Evolutionary conservation across 768 basidiomycete species (phyloP), one percentile per base, ranked within the genome.

Genomic region (Tricholoma furcatifolium): DNA sequence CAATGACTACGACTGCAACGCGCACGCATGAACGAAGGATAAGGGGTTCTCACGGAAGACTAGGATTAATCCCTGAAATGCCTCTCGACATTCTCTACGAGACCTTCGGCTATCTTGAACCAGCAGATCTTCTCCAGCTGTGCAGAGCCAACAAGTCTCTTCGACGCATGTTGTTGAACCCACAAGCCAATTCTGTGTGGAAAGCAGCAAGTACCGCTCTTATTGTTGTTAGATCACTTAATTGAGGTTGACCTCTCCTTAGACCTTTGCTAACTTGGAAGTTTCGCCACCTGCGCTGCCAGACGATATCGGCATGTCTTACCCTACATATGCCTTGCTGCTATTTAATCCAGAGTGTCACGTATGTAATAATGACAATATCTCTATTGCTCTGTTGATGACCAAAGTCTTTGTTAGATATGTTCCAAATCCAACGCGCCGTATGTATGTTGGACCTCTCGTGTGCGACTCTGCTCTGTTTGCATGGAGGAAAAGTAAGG

Each of bases 71-170:
- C 42, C 67, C 64, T 10, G 69, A 72, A 50, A 65, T 71, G 47
- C 70, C 69, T 4, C 23, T 71, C 32, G 71, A 72, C 42, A 58
- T 71, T 10, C 60, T 70, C 9, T 56, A 65, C n/a, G 66, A 79
- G 66, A 73, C 75, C 21, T 70, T 74, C 55, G 54, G 64, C 6
- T 60, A 72, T 30, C 60, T 78, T 8, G 51, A 69, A 21, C 74
- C 76, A 23, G 18, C 60, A 9, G 75, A 78, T 53, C 57, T 79
- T 8, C 62, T 80, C 17, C 61, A 65, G 46, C 64, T 78, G 4
- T 67, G 74, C 0, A 59, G 70, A 38, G 66, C 75, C 2, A 70
- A 60, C 30, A 72, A 72, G 56, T 58, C 56, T 1, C 60, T 78
- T 38, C 68, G 72, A 15, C 50, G 50, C 3, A 63, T 75, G 9